Base-by-base conservation (phyloP, 2,329 filamentous ascomycete genomes). In the Pezicula radicicola region DNA sequence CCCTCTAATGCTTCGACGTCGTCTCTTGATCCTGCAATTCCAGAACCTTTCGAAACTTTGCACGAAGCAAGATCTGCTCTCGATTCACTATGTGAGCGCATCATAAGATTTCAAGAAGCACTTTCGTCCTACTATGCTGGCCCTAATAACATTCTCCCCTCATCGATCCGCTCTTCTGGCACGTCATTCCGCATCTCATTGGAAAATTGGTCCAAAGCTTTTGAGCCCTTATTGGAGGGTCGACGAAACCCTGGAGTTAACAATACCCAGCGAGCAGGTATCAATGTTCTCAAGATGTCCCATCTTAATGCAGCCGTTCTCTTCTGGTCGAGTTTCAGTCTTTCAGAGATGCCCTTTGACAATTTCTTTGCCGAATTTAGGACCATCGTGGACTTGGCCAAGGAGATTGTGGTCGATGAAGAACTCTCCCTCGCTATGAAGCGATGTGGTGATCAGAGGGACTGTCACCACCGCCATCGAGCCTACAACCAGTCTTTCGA, bases 271-370 rank as follows among this genome's bases (percentile, higher is more conserved):
- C 80, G 81, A 58, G 77, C 79, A 0, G 81, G 76, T 43, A 84
- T 85, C 51, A 75, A 80, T 5, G 80, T 83, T 10, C 69, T 85
- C 6, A 84, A 84, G 59, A 85, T 85, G 81, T 75, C 76, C 50
- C 79, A 83, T 53, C 72, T 82, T 47, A 85, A 83, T 73, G 74
- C 73, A 9, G 70, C 73, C 43, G 72, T 85, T 33, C 67, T 85
- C 6, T 83, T 81, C 56, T 68, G 78, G 39, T 84, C 83, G 77
- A 80, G 79, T 9, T 86, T 84, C 59, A 80, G 74, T 61, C 75
- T 79, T 48, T 77, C 70, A 43, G 83, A 86, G 62, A 74, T 76
- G 49, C 73, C 79, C 35, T 85, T 85, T 53, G 83, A 86, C 58
- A 63, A 66, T 9, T 83, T 81, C 55, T 66, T 74, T 6, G 65